Base-by-base conservation (phyloP, 345 rosid species). In the Brassica rapa region DNA sequence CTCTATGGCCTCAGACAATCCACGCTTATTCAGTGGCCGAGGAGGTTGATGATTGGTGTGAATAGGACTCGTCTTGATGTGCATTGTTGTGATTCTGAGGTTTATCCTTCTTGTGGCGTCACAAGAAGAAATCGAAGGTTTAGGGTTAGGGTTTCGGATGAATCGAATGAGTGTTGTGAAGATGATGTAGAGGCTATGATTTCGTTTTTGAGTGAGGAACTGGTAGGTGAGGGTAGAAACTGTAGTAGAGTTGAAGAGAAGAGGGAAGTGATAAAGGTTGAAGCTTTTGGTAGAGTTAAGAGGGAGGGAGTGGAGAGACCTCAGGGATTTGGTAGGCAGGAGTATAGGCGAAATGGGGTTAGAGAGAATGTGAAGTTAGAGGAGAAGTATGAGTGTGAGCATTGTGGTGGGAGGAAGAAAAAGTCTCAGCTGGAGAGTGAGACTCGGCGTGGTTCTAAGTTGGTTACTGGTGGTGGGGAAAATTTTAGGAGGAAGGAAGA, bases 131-230 rank as follows among this genome's bases (percentile, higher is more conserved):
- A 82, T 37, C 77, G 84, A 32, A 80, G 80, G 59, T 33, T 83
- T 78, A 83, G 79, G 70, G 62, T 86, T 81, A 49, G 62, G 78
- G 80, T 25, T 84, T 80, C 65, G 0, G 80, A 85, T 78, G 85
- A 82, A 25, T 78, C 65, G 0, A 79, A 85, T 78, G 85, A 82
- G 25, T 78, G 83, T 60, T 78, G 83, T 61, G 81, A 88, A 10
- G 86, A 70, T 79, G 92, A 90, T 80, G 88, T 84, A 2, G 96
- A 91, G 75, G 90, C 90, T 53, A 76, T 94, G 69, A 82, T 94
- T 75, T 88, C 87, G 84, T 87, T 94, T 82, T 86, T 94, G 81
- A 84, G 91, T 79, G 97, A 92, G 80, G 91, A 90, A 66, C 23
- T 89, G 46, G 59, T 75, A 62, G 88, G 77, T 69, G 90, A 85